These are phyloP conservation scores for Ceratocystis lukuohia DNA, from an alignment of 2,329 filamentous ascomycete species.

Conservation along the genomic window DNA sequence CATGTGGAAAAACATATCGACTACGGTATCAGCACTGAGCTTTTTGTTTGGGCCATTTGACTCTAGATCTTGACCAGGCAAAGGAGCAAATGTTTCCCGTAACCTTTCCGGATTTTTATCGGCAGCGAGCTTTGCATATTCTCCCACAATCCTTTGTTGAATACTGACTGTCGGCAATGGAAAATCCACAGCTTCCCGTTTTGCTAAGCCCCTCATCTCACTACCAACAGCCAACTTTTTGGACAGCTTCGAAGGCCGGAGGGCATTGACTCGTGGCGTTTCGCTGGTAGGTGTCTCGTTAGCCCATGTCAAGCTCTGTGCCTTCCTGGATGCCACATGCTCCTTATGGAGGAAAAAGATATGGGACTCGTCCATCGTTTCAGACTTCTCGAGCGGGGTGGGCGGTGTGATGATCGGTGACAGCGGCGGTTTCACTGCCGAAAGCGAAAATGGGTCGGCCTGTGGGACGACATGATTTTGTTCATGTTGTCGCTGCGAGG, in stretches of 20 bases:
- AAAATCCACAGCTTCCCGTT: neutral
- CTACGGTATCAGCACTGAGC: neutral
- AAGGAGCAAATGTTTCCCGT: neutral
- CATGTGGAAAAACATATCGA: conserved; percentile 15
- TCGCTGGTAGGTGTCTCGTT: neutral
- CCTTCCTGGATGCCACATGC: neutral
- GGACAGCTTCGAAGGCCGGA: neutral
- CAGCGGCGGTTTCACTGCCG: neutral
- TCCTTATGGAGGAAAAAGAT: neutral
- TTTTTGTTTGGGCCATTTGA: neutral
- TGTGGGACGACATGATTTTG: neutral
- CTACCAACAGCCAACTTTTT: neutral
- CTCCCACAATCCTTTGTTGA: conserved; percentile 12
- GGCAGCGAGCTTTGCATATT: conserved; percentile 6
- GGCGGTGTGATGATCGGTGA: conserved; percentile 18
- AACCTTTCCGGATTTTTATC: neutral
- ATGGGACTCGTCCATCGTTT: neutral
- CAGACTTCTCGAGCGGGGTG: conserved; percentile 11
- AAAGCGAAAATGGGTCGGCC: neutral
- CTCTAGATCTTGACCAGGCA: conserved; percentile 1
- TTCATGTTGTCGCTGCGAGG: neutral
- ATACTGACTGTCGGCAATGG: conserved; percentile 12
- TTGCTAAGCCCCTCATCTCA: neutral
- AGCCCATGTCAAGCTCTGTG: neutral
- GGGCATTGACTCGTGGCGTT: neutral